phyloP scores from a whole-genome alignment of 2,329 filamentous ascomycete genomes.

The Cryphonectria nitschkei region DNA sequence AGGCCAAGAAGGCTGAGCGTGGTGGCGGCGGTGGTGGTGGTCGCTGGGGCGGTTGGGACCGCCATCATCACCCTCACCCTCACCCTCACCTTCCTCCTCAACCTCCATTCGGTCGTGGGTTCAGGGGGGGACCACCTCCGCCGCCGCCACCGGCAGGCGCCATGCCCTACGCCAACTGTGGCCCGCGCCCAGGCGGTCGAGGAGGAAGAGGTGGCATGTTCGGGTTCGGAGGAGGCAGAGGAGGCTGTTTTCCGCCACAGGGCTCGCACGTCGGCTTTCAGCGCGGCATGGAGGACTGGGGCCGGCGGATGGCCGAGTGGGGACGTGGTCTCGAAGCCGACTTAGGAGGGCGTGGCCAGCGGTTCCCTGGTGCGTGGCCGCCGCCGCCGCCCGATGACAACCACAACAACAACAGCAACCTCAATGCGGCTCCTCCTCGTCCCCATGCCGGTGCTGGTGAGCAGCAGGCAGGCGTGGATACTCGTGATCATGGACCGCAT shows the following conservation, averaged over 20 bases:
- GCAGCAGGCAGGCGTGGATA: slow-evolving; percentile 24
- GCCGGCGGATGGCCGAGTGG: slow-evolving; percentile 19
- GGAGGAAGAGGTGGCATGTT: slow-evolving; percentile 14
- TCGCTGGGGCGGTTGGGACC: background rate
- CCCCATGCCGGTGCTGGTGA: background rate
- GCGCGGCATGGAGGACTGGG: slow-evolving; percentile 22
- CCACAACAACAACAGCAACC: background rate
- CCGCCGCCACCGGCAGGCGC: background rate
- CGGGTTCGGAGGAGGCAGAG: slow-evolving; percentile 12
- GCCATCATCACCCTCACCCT: slow-evolving; percentile 6
- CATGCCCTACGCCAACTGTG: background rate
- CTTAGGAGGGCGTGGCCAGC: background rate
- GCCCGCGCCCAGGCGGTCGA: slow-evolving; percentile 4
- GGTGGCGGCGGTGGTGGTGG: background rate
- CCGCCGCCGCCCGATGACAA: slow-evolving; percentile 41
- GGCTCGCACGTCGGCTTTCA: slow-evolving; percentile 7
- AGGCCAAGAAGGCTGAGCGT: slow-evolving; percentile 28
- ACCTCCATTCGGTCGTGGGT: background rate
- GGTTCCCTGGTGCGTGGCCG: slow-evolving; percentile 41
- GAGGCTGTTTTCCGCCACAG: slow-evolving; percentile 10
- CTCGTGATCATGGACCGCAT: slow-evolving; percentile 31
- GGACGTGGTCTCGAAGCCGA: background rate
- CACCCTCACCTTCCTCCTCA: background rate
- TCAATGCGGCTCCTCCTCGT: background rate
- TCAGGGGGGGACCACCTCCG: background rate